Conservation (phyloP, 805 yeast species). For the Candida adriatica region DNA sequence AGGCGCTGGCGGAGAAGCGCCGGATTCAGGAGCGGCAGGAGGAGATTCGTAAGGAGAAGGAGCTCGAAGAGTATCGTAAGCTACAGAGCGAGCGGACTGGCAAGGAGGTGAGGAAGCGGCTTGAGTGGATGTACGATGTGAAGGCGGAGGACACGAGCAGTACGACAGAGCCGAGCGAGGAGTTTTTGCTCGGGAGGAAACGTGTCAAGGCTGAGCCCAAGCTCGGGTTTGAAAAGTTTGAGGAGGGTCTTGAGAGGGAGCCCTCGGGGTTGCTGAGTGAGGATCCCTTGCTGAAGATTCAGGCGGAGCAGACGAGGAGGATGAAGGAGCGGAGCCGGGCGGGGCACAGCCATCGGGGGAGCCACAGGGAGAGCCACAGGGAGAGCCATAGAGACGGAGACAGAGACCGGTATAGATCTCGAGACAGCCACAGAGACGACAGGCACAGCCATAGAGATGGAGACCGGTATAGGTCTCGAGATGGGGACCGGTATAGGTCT, state of each 20-base stretch:
- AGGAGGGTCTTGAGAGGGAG: slow-evolving; percentile 29
- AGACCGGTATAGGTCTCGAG: slow-evolving; percentile 2
- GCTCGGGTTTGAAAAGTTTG: slow-evolving; percentile 21
- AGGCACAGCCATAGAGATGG: not conserved
- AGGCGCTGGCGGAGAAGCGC: slow-evolving; percentile 62
- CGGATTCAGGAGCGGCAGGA: slow-evolving; percentile 54
- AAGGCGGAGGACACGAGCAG: slow-evolving; percentile 27
- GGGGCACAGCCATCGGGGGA: slow-evolving; percentile 8
- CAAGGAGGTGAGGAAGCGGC: slow-evolving; percentile 34
- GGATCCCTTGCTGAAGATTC: slow-evolving; percentile 18
- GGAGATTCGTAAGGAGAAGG: slow-evolving; percentile 58
- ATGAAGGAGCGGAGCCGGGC: slow-evolving; percentile 18
- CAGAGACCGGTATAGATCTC: not conserved
- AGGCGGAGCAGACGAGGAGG: slow-evolving; percentile 17
- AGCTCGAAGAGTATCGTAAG: slow-evolving; percentile 46
- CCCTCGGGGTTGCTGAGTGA: slow-evolving; percentile 35
- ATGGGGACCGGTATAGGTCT: slow-evolving; percentile 2
- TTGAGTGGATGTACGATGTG: slow-evolving; percentile 86
- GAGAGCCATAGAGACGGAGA: not conserved
- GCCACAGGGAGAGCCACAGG: slow-evolving; percentile 5
- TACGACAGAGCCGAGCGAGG: slow-evolving; percentile 37
- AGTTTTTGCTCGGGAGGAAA: slow-evolving; percentile 45
- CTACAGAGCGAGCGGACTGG: slow-evolving; percentile 38
- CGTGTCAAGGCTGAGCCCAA: slow-evolving; percentile 22
- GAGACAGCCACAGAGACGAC: slow-evolving; percentile 2